These are phyloP conservation scores for Ophiocordyceps camponoti-floridani DNA, from an alignment of 2,329 filamentous ascomycete genomes.

Conservation along the genomic window DNA sequence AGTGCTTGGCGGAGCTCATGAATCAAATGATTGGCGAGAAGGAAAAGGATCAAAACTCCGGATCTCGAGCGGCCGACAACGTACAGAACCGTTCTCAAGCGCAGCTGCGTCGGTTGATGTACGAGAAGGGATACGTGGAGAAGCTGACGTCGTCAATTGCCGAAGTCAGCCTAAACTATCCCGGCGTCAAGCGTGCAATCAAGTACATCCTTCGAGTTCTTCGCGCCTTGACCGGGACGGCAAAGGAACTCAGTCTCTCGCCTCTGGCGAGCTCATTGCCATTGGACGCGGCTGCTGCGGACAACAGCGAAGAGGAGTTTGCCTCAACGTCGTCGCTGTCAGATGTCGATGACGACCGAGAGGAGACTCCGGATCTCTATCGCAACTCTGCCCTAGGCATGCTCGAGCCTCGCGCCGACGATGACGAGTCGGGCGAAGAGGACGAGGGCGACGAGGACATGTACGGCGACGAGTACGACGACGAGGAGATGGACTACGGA, in stretches of 20 bases:
- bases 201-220: constrained; percentile 91
- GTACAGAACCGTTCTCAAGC: constrained; percentile 44
- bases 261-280: constrained; percentile 46
- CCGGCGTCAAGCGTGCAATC: constrained; percentile 79
- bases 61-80: constrained; percentile 19
- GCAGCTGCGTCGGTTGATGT: constrained; percentile 88
- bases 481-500: constrained; percentile 80
- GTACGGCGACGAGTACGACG: constrained; percentile 82
- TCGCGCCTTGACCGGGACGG: constrained; percentile 72
- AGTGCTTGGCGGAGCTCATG: constrained; percentile 81
- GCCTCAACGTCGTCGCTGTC: constrained; percentile 77
- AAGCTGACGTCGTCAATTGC: constrained; percentile 82
- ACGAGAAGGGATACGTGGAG: constrained; percentile 88
- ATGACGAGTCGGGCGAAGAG: constrained; percentile 64
- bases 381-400: constrained; percentile 91
- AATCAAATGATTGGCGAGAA: constrained; percentile 76
- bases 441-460: constrained; percentile 73
- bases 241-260: constrained; percentile 63
- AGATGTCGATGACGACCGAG: constrained; percentile 68
- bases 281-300: constrained; percentile 42
- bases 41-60: constrained; percentile 38
- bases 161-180: constrained; percentile 89
- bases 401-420: constrained; percentile 68
- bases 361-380: constrained; percentile 93
- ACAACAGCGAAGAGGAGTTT: constrained; percentile 68